Evolutionary conservation across 2,329 filamentous ascomycete genomes (phyloP).

Genomic region (Phyllosticta citrichinensis): DNA sequence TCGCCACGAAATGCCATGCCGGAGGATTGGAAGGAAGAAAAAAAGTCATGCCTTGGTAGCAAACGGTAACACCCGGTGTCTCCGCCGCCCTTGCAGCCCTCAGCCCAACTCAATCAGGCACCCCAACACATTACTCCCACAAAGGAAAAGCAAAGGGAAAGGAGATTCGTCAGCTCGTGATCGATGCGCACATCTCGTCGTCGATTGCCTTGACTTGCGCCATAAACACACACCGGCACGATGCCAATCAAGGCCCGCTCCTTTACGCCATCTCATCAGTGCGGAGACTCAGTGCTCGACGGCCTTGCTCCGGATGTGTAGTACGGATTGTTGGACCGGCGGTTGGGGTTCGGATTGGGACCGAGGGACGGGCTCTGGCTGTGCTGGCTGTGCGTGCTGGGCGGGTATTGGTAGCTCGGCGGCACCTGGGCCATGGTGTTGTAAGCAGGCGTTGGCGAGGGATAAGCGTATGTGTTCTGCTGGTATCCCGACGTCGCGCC

Average conservation of each 20-base stretch:
- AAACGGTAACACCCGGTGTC: not conserved
- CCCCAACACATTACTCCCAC: not conserved
- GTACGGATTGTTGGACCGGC: not conserved
- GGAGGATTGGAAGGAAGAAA: not conserved
- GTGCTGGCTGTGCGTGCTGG: not conserved
- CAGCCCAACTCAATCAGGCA: not conserved
- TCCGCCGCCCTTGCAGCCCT: not conserved
- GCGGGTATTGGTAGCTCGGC: not conserved
- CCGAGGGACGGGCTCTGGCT: not conserved
- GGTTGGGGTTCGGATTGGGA: not conserved
- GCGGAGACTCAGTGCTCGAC: not conserved
- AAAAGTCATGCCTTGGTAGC: not conserved
- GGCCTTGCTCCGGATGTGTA: not conserved
- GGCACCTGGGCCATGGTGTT: not conserved
- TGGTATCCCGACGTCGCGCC: not conserved
- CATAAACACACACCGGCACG: too few relatives aligned
- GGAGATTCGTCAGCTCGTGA: constrained; percentile 6
- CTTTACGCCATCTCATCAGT: not conserved
- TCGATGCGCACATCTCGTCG: not conserved
- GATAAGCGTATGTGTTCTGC: not conserved
- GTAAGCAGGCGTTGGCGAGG: not conserved
- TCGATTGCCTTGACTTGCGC: not conserved
- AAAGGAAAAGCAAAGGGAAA: not conserved
- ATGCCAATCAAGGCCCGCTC: not conserved
- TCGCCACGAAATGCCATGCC: not conserved